Percentiles rank a stretch among this genome's conserved stretches.
Evolutionary conservation across 257 asterid species (phyloP).

Genomic region (Nicotiana knightiana): DNA sequence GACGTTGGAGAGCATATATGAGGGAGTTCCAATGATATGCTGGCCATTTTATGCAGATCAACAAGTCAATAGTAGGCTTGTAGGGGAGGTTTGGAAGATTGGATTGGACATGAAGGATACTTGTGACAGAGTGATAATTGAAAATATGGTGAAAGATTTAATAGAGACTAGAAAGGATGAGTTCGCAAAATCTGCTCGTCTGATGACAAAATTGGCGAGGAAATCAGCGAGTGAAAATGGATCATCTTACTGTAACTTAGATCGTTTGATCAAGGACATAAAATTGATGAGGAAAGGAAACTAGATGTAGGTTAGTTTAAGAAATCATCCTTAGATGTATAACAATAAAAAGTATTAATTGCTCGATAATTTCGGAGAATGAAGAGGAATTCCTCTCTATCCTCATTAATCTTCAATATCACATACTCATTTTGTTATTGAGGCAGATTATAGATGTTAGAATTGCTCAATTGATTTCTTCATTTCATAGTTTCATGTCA

Average conservation of each 20-base stretch:
- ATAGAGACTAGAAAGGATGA: slow-evolving; percentile 16
- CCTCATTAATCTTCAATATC: too few species aligned
- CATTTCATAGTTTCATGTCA: too few species aligned
- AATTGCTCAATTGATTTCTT: too few species aligned
- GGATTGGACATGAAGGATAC: slow-evolving; percentile 26
- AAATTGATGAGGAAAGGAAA: background rate
- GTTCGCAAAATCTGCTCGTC: slow-evolving; percentile 4
- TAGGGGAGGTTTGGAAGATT: slow-evolving; percentile 23
- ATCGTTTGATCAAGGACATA: slow-evolving; percentile 17
- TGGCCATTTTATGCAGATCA: slow-evolving; percentile 25
- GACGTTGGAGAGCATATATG: slow-evolving; percentile 17
- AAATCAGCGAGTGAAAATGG: slow-evolving; percentile 14
- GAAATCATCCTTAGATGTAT: background rate
- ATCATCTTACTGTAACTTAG: slow-evolving; percentile 15
- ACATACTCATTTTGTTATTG: too few species aligned
- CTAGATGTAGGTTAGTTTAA: background rate
- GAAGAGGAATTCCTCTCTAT: too few species aligned
- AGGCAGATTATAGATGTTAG: too few species aligned
- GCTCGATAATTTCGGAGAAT: too few species aligned
- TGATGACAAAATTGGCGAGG: slow-evolving; percentile 16
- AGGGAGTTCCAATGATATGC: slow-evolving; percentile 27
- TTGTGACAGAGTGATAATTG: slow-evolving; percentile 15
- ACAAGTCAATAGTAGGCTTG: slow-evolving; percentile 26
- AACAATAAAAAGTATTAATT: too few species aligned
- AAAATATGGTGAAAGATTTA: slow-evolving; percentile 16